Evolutionary conservation across 192 early-diverging fungal species (phyloP), one percentile per base, ranked within the genome.

Genomic region (Powellomyces hirtus): DNA sequence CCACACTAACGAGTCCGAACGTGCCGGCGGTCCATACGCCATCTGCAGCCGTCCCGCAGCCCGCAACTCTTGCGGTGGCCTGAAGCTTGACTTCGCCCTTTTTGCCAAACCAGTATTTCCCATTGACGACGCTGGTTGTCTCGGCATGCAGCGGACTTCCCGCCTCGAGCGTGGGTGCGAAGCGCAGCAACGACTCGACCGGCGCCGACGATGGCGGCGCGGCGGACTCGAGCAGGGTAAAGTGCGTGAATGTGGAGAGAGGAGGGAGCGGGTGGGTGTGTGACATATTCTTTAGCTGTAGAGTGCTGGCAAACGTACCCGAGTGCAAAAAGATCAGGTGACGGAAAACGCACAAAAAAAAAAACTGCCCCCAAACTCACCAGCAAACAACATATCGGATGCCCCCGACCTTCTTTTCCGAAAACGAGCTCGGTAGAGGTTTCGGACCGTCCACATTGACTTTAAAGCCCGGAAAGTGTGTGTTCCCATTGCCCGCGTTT

Each of bases 311-410:
- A 56, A 2, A 27, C 5, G 29, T 16, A 6, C 27, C 2, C 16
- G 16, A 34, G 24, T 18, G 16, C 8, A 24, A 8, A 10, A 10
- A 27, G 16, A 53, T 10, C 10, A 26, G 10, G 13, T 20, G 24
- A 53, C 24, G 51, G 26, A 53, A 10, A 53, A 53, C 10, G 51
- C 13, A 53, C 10, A 26, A 53, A 53, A 42, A 42, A 18, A 18
- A 42, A 42, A 42, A 42, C 40, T 18, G 40, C 40, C 10, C 40
- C 29, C 6, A 18, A 4, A 37, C 55, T 64, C 61, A 80, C 79
- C 73, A 74, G 22, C 65, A 63, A 16, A 82, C 34, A 61, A 84
- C 52, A 59, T 84, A 84, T 37, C 79, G 50, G 18, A 84, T 59
- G 4, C 82, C 79, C 29, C 82, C 82, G 18, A 63, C 40, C 26